A percentile compares a stretch with the other conserved stretches of the same genome.
These are phyloP conservation scores for Aspergillus cavernicola DNA, from an alignment of 495 filamentous ascomycete species.

Conservation along the genomic window DNA sequence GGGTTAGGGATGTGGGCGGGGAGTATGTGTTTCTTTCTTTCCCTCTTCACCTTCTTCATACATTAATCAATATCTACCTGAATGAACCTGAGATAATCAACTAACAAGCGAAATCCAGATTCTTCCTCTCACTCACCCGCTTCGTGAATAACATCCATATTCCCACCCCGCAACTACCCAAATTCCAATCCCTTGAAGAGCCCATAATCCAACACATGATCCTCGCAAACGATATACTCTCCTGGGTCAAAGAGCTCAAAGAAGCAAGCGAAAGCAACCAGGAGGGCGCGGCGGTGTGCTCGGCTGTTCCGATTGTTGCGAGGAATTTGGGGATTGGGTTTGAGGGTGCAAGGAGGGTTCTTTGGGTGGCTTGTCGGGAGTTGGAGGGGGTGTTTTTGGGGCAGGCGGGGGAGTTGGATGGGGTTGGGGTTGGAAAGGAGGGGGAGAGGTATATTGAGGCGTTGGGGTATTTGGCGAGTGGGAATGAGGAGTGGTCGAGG, in stretches of 20 bases:
- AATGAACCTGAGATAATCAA: too few species aligned
- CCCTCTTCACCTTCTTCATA: too few species aligned
- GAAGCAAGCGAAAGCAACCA: neutral
- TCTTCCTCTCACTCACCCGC: neutral
- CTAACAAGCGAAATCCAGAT: neutral
- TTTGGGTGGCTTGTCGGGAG: neutral
- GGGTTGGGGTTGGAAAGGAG: neutral
- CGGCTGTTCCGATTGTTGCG: neutral
- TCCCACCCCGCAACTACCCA: too few species aligned
- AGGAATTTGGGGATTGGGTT: slow-evolving; percentile 2
- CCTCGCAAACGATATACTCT: neutral
- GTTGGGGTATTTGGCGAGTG: neutral
- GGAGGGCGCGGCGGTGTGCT: neutral
- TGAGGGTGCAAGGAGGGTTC: neutral
- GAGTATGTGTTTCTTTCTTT: neutral
- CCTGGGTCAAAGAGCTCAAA: neutral
- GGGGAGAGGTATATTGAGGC: neutral
- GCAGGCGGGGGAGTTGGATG: neutral
- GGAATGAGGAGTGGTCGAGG: neutral
- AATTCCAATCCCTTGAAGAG: neutral
- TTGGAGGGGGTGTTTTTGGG: neutral
- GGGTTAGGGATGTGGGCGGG: neutral
- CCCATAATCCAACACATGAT: neutral
- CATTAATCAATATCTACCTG: too few species aligned
- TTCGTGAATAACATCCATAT: neutral